Evolutionary conservation across 495 filamentous ascomycete genomes (phyloP).

Genomic region (Aspergillus avenaceus): DNA sequence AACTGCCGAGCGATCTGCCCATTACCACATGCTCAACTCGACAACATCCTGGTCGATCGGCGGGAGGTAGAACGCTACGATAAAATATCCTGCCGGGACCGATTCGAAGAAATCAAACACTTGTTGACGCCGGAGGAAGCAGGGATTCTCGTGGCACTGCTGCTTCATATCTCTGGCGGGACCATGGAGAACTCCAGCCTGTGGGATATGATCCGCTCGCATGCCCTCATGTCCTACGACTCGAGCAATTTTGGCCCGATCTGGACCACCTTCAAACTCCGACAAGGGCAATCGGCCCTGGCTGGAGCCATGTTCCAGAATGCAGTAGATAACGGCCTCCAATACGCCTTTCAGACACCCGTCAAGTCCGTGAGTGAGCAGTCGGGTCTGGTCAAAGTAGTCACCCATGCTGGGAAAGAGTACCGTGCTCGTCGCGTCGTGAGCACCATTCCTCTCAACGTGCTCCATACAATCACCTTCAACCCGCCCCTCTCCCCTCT

Average conservation of each 20-base stretch:
- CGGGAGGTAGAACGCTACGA: slow-evolving; percentile 13
- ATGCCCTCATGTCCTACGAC: slow-evolving; percentile 5
- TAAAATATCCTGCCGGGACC: slow-evolving; percentile 17
- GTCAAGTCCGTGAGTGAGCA: slow-evolving; percentile 12
- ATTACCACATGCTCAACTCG: slow-evolving; percentile 14
- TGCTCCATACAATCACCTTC: slow-evolving; percentile 17
- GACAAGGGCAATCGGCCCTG: slow-evolving; percentile 15
- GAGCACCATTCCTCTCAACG: slow-evolving; percentile 22
- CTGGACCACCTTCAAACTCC: slow-evolving; percentile 12
- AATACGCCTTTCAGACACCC: slow-evolving; percentile 17
- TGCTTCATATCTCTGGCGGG: slow-evolving; percentile 12
- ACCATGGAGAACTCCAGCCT: slow-evolving; percentile 15
- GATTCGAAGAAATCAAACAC: slow-evolving; percentile 20
- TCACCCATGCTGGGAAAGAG: neutral
- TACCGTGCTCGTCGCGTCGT: slow-evolving; percentile 13
- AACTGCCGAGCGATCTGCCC: slow-evolving; percentile 13
- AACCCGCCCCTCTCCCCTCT: slow-evolving; percentile 14
- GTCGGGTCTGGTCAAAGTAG: neutral
- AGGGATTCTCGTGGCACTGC: slow-evolving; percentile 5
- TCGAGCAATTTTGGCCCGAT: slow-evolving; percentile 4
- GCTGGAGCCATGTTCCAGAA: slow-evolving; percentile 13
- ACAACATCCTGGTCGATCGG: slow-evolving; percentile 7
- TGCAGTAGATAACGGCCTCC: slow-evolving; percentile 8
- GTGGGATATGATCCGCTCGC: slow-evolving; percentile 12
- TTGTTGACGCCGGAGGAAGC: slow-evolving; percentile 15